Evolutionary conservation across 805 yeast species (phyloP).

Genomic region (Saccharomycopsis fodiens): DNA sequence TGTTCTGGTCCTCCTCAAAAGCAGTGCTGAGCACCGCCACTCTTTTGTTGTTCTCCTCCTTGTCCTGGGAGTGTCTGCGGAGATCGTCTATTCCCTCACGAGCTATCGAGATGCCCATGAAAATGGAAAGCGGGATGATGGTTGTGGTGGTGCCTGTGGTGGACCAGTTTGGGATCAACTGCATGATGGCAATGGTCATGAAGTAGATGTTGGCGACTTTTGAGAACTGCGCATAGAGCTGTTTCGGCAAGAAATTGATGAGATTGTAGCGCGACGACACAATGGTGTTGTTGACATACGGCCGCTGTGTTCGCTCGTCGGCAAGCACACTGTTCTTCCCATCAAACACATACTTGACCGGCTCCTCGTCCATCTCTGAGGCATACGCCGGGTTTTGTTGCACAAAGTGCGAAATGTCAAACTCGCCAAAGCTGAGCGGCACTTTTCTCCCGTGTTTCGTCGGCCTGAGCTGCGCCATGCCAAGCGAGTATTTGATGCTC

Average conservation of each 20-base stretch:
- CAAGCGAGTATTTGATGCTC: conserved; percentile 7
- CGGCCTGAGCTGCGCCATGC: conserved; percentile 2
- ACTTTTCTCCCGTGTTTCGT: conserved; percentile 14
- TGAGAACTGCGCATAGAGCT: conserved; percentile 83
- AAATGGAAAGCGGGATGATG: conserved; percentile 77
- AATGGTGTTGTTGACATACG: conserved; percentile 56
- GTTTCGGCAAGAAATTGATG: conserved; percentile 80
- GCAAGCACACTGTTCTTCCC: conserved; percentile 6
- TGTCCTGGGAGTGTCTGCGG: conserved; percentile 78
- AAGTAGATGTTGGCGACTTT: conserved; percentile 90
- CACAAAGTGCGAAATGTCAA: conserved; percentile 9
- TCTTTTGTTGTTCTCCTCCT: conserved; percentile 63
- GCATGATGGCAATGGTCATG: conserved; percentile 82
- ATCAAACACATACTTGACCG: conserved; percentile 3
- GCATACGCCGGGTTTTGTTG: conserved; percentile 3
- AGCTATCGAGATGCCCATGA: conserved; percentile 80
- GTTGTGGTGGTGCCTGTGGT: conserved; percentile 96
- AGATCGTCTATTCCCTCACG: conserved; percentile 94
- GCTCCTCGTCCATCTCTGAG: background rate
- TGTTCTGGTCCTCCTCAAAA: conserved; percentile 12
- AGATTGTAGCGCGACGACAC: conserved; percentile 83
- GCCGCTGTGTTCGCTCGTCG: conserved; percentile 15
- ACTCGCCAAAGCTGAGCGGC: conserved; percentile 9
- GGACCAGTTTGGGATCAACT: conserved; percentile 95
- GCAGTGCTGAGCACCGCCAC: conserved; percentile 3